Evolutionary conservation across 495 filamentous ascomycete species (phyloP), one percentile per base, ranked within the genome.

Genomic region (Amphirosellinia nigrospora): DNA sequence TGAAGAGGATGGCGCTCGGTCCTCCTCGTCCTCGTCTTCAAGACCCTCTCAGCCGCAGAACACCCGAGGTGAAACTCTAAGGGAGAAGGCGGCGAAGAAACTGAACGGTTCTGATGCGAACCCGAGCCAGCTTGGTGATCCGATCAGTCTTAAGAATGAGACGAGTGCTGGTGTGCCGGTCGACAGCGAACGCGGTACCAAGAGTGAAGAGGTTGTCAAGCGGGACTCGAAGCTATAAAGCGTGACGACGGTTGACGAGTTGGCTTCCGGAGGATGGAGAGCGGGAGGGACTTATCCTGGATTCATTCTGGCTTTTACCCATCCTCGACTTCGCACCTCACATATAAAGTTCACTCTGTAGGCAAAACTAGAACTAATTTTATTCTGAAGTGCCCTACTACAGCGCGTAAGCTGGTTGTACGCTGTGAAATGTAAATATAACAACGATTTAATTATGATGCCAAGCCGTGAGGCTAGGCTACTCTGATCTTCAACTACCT

Each of bases 81-180:
- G 77, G 41, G 74, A 75, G 70, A 78, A 74, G 46, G 77, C 78
- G 19, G 77, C 73, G 48, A 78, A 80, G 55, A 82, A 82, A 34
- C 71, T 79, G 15, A 72, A 78, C 53, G 79, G 79, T 61, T 69
- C 72, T 9, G 46, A 78, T 10, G 79, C 79, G 58, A 83, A 83
- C 66, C 81, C 81, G 26, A 80, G 75, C 64, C 76, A 78, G 66
- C 71, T 83, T 8, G 81, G 80, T 58, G 82, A 83, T 66, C 81
- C 81, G 10, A 77, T 80, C 68, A 79, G 77, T 41, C 71, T 83
- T 23, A 82, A 83, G 41, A 78, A 79, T 38, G 82, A 85, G 73
- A 83, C 78, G 32, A 78, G 55, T 60, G 64, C 69, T 11, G 53
- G 71, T n/a, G 32, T 69, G n/a, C 71, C 73, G 1, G 23, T 53